These are phyloP conservation scores for Pythium periplocum DNA, from an alignment of 352 stramenopile species.

Conservation along the genomic window DNA sequence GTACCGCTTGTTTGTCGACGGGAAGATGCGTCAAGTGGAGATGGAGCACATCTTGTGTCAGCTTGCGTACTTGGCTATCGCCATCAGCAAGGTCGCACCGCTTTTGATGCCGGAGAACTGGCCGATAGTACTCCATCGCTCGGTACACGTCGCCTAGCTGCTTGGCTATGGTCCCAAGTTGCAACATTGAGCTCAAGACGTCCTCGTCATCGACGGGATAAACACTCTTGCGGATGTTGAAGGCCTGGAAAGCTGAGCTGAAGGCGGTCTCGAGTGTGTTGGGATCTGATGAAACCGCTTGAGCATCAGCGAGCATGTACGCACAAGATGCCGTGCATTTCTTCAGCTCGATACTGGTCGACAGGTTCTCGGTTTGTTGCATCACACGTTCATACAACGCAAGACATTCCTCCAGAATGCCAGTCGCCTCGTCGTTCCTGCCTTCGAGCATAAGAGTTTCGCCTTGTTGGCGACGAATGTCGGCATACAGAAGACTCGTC, in stretches of 20 bases:
- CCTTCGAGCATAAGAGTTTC: slow-evolving; percentile 21
- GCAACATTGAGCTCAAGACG: slow-evolving; percentile 35
- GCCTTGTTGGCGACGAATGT: slow-evolving; percentile 40
- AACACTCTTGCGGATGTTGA: slow-evolving; percentile 30
- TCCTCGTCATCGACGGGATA: slow-evolving; percentile 21
- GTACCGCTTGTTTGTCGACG: slow-evolving; percentile 28
- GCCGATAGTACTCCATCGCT: slow-evolving; percentile 46
- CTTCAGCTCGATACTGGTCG: slow-evolving; percentile 9
- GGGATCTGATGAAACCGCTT: slow-evolving; percentile 12
- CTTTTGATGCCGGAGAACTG: slow-evolving; percentile 29
- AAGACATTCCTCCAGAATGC: slow-evolving; percentile 49
- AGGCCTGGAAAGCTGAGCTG: slow-evolving; percentile 27
- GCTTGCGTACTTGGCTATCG: slow-evolving; percentile 25
- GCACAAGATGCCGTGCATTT: slow-evolving; percentile 28
- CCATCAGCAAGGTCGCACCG: slow-evolving; percentile 11
- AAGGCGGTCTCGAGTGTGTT: slow-evolving; percentile 35
- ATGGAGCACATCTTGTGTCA: slow-evolving; percentile 36
- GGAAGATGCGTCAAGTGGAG: slow-evolving; percentile 31
- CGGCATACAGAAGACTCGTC: slow-evolving; percentile 39
- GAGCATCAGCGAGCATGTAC: slow-evolving; percentile 25
- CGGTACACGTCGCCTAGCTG: slow-evolving; percentile 45
- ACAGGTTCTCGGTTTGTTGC: slow-evolving; percentile 8
- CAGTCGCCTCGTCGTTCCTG: slow-evolving; percentile 25
- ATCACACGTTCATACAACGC: slow-evolving; percentile 39
- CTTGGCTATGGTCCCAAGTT: slow-evolving; percentile 35